phyloP scores from a whole-genome alignment of 257 asterid genomes.

The Solanum acaule region DNA sequence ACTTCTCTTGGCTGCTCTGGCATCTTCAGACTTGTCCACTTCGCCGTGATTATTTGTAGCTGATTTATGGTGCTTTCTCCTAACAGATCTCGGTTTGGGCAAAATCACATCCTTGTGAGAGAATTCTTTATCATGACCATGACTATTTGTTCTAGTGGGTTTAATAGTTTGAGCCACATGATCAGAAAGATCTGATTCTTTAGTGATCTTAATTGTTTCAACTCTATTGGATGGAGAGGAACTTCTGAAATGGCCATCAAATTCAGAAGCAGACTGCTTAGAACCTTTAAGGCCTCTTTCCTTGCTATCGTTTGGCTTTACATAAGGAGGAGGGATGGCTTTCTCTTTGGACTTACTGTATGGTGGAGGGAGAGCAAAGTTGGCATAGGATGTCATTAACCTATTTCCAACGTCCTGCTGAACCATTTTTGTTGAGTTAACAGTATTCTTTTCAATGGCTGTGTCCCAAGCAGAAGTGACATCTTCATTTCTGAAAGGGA shows the following conservation, averaged over 20 bases:
- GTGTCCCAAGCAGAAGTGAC: conserved; percentile 8
- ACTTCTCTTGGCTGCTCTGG: conserved; percentile 29
- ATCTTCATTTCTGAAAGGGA: conserved; percentile 22
- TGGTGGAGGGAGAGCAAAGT: conserved; percentile 60
- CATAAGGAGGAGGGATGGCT: conserved; percentile 53
- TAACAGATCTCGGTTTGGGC: conserved; percentile 60
- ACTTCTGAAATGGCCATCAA: conserved; percentile 9
- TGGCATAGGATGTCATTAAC: conserved; percentile 21
- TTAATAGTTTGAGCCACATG: conserved; percentile 13
- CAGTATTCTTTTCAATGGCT: conserved; percentile 8
- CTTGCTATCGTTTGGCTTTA: conserved; percentile 42
- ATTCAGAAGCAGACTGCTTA: conserved; percentile 18
- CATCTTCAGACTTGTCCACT: conserved; percentile 31
- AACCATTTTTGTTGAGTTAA: conserved; percentile 14
- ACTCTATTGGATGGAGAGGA: conserved; percentile 7
- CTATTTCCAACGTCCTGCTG: conserved; percentile 29
- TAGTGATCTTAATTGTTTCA: conserved; percentile 8
- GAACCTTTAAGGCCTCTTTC: conserved; percentile 24
- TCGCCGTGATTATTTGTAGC: conserved; percentile 23
- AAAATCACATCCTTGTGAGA: conserved; percentile 35
- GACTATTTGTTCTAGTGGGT: conserved; percentile 8
- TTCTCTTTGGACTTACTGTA: conserved; percentile 47
- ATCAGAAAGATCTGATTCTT: conserved; percentile 12
- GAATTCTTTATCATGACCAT: conserved; percentile 19
- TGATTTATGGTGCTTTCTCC: conserved; percentile 65